Base-by-base conservation (phyloP, 257 asterid species). In the Thymus quinquecostatus region DNA sequence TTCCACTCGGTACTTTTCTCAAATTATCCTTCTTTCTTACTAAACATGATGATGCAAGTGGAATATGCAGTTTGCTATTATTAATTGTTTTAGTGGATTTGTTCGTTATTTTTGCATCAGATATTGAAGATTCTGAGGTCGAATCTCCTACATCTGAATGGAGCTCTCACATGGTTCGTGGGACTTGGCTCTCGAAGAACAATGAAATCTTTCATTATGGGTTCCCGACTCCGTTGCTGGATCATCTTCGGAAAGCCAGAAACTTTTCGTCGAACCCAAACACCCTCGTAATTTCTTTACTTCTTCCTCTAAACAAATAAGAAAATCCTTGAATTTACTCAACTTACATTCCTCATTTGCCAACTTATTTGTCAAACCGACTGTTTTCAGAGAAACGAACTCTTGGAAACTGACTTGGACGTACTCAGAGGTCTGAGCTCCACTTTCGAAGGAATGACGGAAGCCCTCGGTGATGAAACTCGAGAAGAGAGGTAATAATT, bases 131-230 rank as follows among this genome's bases (percentile, higher is more conserved):
- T 49, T 72, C 73, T 8, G 85, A 71, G 59, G 65, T 44, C 60
- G 80, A 74, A 38, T 34, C 36, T 34, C 64, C 79, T 21, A n/a
- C 70, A 6, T 66, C 84, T 14, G 88, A 83, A 51, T 86, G 93
- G 95, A 80, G 77, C 69, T 62, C 90, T 77, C 96, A 93, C 81
- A 88, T 90, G 98, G 88, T 93, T 49, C 92, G 96, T 41, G 97
- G 98, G 44, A 93, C 96, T 29, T 88, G 97, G 96, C 80, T 90
- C 75, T 86, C 97, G 30, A 85, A 83, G 74, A 86, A 85, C 77
- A 86, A 84, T 44, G 77, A 72, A 53, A 83, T 87, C 64, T 90
- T 86, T 73, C 84, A 81, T 49, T 93, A 93, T 62, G 96, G 98
- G 48, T 79, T 93, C 82, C 96, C 98, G 4, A 29, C 78, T 73